phyloP scores from a whole-genome alignment of 2,329 filamentous ascomycete genomes.

The Aspergillus persii region DNA sequence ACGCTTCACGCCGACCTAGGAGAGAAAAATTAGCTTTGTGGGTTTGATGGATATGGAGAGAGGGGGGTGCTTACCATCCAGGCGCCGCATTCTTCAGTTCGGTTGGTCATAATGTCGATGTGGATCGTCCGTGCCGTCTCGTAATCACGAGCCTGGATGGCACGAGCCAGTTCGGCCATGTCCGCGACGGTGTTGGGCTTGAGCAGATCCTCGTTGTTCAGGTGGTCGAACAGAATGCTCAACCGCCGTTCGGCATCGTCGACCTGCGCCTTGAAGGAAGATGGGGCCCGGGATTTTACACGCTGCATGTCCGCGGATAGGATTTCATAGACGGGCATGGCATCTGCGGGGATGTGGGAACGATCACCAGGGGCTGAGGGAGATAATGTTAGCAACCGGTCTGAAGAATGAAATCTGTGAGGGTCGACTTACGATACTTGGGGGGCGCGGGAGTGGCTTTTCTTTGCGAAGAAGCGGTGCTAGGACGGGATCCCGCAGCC shows the following conservation, averaged over 20 bases:
- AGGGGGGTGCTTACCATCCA: slow-evolving; percentile 69
- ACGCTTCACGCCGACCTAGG: slow-evolving; percentile 70
- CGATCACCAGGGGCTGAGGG: slow-evolving; percentile 68
- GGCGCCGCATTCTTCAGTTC: slow-evolving; percentile 76
- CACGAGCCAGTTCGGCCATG: slow-evolving; percentile 54
- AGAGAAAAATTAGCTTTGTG: background rate
- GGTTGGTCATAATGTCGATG: slow-evolving; percentile 71
- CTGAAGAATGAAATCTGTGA: background rate
- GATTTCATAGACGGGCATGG: slow-evolving; percentile 76
- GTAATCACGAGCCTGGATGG: slow-evolving; percentile 68
- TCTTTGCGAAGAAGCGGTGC: slow-evolving; percentile 51
- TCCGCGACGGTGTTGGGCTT: slow-evolving; percentile 65
- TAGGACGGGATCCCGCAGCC: slow-evolving; percentile 44
- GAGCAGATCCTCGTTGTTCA: slow-evolving; percentile 92
- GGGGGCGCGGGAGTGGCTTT: slow-evolving; percentile 51
- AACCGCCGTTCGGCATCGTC: slow-evolving; percentile 92
- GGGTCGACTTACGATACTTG: slow-evolving; percentile 63
- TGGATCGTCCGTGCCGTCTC: slow-evolving; percentile 66
- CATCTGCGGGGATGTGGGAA: slow-evolving; percentile 76
- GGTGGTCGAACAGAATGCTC: slow-evolving; percentile 89
- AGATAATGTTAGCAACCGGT: slow-evolving; percentile 14
- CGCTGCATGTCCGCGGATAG: slow-evolving; percentile 82
- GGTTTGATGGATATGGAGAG: background rate
- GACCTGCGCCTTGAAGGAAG: slow-evolving; percentile 83
- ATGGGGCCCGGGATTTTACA: slow-evolving; percentile 79